These are phyloP conservation scores for Rubia peregrina DNA, from an alignment of 305 asterid species.

Conservation along the genomic window DNA sequence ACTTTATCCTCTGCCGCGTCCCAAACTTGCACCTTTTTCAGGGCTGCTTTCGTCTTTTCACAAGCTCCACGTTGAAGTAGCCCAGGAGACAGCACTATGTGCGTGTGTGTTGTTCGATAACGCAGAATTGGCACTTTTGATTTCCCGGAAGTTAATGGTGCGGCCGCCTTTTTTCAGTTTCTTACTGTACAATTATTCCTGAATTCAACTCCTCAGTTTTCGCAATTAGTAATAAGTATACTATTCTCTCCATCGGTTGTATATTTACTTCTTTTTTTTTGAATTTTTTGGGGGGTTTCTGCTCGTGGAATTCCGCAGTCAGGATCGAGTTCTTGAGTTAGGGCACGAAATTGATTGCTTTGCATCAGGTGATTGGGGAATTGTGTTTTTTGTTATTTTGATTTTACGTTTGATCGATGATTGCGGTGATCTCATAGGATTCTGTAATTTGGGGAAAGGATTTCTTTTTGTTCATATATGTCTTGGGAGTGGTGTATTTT, in stretches of 20 bases:
- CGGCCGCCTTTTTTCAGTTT: background rate
- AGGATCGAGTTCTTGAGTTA: background rate
- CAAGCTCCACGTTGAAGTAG: background rate
- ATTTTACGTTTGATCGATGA: background rate
- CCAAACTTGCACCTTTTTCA: background rate
- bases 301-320: background rate
- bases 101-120: background rate
- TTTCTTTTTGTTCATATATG: background rate
- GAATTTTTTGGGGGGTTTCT: background rate
- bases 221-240: background rate
- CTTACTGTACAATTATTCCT: background rate
- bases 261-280: background rate
- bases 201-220: background rate
- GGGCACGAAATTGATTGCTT: slow-evolving; percentile 5
- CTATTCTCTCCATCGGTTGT: background rate
- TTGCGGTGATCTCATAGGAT: slow-evolving; percentile 8
- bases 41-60: background rate
- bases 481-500: background rate
- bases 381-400: background rate
- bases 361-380: slow-evolving; percentile 4
- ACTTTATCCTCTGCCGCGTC: background rate
- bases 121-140: background rate
- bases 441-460: background rate
- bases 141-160: background rate
- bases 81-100: background rate